These are phyloP conservation scores for Moesziomyces globuligerus DNA, from an alignment of 1,284 basidiomycete genomes.

Conservation along the genomic window DNA sequence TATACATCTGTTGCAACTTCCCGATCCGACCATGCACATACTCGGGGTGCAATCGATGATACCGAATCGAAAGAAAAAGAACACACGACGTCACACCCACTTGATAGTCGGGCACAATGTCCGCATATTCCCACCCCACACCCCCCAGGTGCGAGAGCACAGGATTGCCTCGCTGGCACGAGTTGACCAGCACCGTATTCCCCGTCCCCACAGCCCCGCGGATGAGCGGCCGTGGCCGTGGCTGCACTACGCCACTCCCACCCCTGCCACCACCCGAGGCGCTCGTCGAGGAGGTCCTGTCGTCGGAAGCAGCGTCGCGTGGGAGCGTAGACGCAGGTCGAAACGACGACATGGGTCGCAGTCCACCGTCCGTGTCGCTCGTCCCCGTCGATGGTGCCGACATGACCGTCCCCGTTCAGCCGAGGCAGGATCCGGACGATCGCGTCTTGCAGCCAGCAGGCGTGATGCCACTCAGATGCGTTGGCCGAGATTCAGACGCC, in stretches of 20 bases:
- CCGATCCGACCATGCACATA: slow-evolving; percentile 92
- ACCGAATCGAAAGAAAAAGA: slow-evolving; percentile 77
- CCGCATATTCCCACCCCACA: slow-evolving; percentile 92
- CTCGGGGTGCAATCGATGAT: slow-evolving; percentile 96
- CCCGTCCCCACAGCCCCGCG: slow-evolving; percentile 52
- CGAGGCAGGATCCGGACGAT: too few relatives aligned
- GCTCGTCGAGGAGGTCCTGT: neutral
- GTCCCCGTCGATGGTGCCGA: too few relatives aligned
- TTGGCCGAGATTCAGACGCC: too few relatives aligned
- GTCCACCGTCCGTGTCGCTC: slow-evolving; percentile 1
- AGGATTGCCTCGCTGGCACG: slow-evolving; percentile 81
- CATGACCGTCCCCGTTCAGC: too few relatives aligned
- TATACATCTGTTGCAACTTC: slow-evolving; percentile 82
- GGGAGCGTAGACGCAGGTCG: slow-evolving; percentile 37
- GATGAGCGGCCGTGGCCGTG: slow-evolving; percentile 47
- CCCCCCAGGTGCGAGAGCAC: slow-evolving; percentile 84
- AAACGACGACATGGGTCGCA: slow-evolving; percentile 38
- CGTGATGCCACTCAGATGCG: too few relatives aligned
- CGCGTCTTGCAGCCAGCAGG: too few relatives aligned
- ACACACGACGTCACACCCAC: slow-evolving; percentile 58
- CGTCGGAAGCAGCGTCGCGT: slow-evolving; percentile 12
- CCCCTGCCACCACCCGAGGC: neutral
- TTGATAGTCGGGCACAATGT: slow-evolving; percentile 81
- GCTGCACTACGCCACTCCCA: slow-evolving; percentile 14
- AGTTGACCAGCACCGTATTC: slow-evolving; percentile 58